Base-by-base conservation (phyloP, 371 early-diverging fungal species). In the Blyttiomyces sp. region DNA sequence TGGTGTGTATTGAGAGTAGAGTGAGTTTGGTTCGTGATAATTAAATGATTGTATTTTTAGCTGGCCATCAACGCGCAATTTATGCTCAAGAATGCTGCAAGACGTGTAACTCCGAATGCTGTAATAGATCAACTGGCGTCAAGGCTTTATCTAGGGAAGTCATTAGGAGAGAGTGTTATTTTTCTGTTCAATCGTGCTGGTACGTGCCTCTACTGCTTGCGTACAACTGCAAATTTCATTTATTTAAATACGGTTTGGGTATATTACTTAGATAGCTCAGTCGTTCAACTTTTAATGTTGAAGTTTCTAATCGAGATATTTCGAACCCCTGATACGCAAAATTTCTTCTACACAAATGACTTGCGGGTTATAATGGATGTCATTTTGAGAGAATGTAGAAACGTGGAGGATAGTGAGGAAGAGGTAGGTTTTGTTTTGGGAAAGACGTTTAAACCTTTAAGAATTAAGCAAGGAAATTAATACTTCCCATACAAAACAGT, bases 311-410 rank as follows among this genome's bases (percentile, higher is more conserved):
- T 83, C 46, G 68, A 77, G 33, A 68, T 94, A 23, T 83, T 94
- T 43, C 81, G 81, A 19, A 74, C 66, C 2, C 79, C 84, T 4
- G 61, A 59, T 39, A 77, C 89, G 0, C 74, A 73, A 42, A 81
- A 84, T 48, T 84, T 89, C 57, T 87, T 91, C 73, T 94, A 92
- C 67, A 91, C 93, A 30, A 94, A 94, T 59, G 94, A 94, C 69
- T 73, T 92, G 19, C 79, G 79, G 35, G 91, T 94, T 4, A 77
- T 92, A 26, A 80, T 92, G 3, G 94, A 94, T 63, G 86, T 92
- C 24, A 78, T 88, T 0, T 69, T 93, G 7, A 79, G 93, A 49
- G 91, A 91, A 68, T 73, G 89, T 9, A 81, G 86, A 70, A 79
- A 87, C 50, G 69, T 89, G 7, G 84, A 86, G 4, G 89, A 87